Conservation (phyloP, 768 basidiomycete species). For the Tylopilus felleus region DNA sequence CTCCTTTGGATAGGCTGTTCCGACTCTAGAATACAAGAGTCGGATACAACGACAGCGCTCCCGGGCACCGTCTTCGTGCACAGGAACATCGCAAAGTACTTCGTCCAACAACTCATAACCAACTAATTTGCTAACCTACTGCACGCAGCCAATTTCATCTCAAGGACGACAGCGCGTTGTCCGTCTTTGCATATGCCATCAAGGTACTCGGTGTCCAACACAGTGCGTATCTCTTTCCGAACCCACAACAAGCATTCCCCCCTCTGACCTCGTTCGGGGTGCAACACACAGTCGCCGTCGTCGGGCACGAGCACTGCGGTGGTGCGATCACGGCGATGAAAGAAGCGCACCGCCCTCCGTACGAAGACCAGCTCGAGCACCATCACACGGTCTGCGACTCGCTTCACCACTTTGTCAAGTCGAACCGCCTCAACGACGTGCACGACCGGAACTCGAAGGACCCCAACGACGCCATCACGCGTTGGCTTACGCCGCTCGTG, state of each 20-base stretch:
- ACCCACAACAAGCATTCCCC: slow-evolving; percentile 1
- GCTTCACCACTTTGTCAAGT: slow-evolving; percentile 8
- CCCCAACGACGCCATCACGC: slow-evolving; percentile 49
- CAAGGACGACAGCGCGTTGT: slow-evolving; percentile 63
- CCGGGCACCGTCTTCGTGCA: slow-evolving; percentile 85
- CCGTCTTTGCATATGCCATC: slow-evolving; percentile 74
- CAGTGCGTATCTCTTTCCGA: slow-evolving; percentile 44
- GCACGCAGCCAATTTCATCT: slow-evolving; percentile 60
- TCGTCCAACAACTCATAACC: neutral
- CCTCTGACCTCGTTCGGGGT: neutral
- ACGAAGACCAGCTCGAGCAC: neutral
- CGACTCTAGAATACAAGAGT: slow-evolving; percentile 84
- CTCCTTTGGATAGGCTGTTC: slow-evolving; percentile 79
- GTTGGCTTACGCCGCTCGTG: slow-evolving; percentile 72
- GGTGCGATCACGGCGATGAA: slow-evolving; percentile 50
- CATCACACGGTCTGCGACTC: slow-evolving; percentile 15
- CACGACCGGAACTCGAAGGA: slow-evolving; percentile 22
- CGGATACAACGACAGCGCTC: slow-evolving; percentile 59
- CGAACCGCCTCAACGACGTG: slow-evolving; percentile 26
- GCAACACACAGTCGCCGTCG: slow-evolving; percentile 57
- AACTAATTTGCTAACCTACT: neutral
- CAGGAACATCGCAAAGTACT: slow-evolving; percentile 84
- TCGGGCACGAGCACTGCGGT: slow-evolving; percentile 82
- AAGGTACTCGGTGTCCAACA: slow-evolving; percentile 64
- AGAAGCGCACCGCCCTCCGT: slow-evolving; percentile 1